Percentiles rank a stretch among this genome's conserved stretches.
These are phyloP conservation scores for Plectosphaerella plurivora DNA, from an alignment of 2,329 filamentous ascomycete species.

Conservation along the genomic window DNA sequence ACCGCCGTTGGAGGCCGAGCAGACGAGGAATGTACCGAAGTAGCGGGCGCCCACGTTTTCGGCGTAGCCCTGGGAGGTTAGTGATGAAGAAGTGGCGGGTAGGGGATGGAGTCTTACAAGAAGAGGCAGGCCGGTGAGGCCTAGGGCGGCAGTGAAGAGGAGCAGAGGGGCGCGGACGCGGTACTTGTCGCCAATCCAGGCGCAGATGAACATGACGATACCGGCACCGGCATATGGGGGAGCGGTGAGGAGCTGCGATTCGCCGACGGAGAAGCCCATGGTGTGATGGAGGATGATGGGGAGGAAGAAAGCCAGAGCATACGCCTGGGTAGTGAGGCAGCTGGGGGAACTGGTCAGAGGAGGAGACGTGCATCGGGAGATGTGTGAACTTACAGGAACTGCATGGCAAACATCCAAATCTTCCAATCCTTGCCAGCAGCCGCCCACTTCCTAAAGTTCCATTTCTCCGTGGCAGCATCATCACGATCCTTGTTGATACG, in stretches of 20 bases:
- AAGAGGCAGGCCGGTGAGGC: conserved; percentile 37
- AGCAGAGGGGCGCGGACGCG: conserved; percentile 47
- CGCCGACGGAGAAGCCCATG: conserved; percentile 20
- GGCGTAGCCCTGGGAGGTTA: conserved; percentile 35
- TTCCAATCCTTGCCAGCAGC: conserved; percentile 70
- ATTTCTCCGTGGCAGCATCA: conserved; percentile 60
- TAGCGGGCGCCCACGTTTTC: conserved; percentile 55
- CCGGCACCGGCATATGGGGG: conserved; percentile 58
- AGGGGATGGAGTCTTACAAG: not conserved
- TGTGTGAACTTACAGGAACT: conserved; percentile 30
- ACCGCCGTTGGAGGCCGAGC: conserved; percentile 4
- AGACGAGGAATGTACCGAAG: conserved; percentile 57
- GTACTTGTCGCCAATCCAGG: conserved; percentile 62
- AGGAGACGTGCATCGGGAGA: too few species aligned
- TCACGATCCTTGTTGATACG: conserved; percentile 62
- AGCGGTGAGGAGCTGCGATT: conserved; percentile 52
- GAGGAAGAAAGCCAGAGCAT: conserved; percentile 47
- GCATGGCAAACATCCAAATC: conserved; percentile 44
- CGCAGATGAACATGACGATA: conserved; percentile 56
- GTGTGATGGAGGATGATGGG: conserved; percentile 47
- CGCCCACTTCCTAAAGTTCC: conserved; percentile 66
- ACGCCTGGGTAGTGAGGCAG: conserved; percentile 11
- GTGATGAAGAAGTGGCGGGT: conserved; percentile 43
- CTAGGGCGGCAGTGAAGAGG: conserved; percentile 57
- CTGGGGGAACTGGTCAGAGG: not conserved